Percentiles rank a stretch among this genome's conserved stretches.
Conservation (phyloP, 2,329 filamentous ascomycete species). For the Fusarium goolgardi region DNA sequence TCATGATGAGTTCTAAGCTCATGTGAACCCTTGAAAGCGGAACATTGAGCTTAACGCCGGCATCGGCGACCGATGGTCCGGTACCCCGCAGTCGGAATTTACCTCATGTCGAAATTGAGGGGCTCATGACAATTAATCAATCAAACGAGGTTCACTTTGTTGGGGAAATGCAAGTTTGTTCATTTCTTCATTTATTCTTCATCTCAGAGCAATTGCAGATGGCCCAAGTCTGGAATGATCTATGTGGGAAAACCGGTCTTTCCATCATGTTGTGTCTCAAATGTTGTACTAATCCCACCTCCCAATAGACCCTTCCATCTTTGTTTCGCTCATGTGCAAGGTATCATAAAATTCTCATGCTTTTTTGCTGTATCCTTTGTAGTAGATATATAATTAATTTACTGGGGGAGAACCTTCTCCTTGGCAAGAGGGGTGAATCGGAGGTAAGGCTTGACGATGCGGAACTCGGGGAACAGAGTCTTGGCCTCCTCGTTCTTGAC, state of each 20-base stretch:
- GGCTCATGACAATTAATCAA: background rate
- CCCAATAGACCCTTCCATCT: background rate
- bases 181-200: conserved; percentile 45
- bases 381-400: conserved; percentile 7
- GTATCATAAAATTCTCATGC: conserved; percentile 40
- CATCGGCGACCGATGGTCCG: conserved; percentile 37
- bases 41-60: conserved; percentile 4
- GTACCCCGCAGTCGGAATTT: conserved; percentile 22
- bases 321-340: conserved; percentile 39
- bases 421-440: conserved; percentile 76
- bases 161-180: conserved; percentile 8
- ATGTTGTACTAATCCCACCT: conserved; percentile 35
- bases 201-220: conserved; percentile 39
- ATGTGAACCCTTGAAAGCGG: conserved; percentile 17
- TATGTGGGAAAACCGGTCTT: conserved; percentile 15
- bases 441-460: conserved; percentile 77
- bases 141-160: background rate
- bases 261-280: conserved; percentile 26
- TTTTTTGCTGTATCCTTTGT: conserved; percentile 5
- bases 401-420: conserved; percentile 53
- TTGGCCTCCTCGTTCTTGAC: conserved; percentile 87
- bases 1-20: conserved; percentile 4
- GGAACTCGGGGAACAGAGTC: conserved; percentile 85
- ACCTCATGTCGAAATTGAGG: conserved; percentile 12
- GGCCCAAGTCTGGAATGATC: conserved; percentile 28